A percentile compares a stretch with the other conserved stretches of the same genome.
Evolutionary conservation across 176 grass and related monocot genomes (phyloP).

Genomic region (Canna indica): DNA sequence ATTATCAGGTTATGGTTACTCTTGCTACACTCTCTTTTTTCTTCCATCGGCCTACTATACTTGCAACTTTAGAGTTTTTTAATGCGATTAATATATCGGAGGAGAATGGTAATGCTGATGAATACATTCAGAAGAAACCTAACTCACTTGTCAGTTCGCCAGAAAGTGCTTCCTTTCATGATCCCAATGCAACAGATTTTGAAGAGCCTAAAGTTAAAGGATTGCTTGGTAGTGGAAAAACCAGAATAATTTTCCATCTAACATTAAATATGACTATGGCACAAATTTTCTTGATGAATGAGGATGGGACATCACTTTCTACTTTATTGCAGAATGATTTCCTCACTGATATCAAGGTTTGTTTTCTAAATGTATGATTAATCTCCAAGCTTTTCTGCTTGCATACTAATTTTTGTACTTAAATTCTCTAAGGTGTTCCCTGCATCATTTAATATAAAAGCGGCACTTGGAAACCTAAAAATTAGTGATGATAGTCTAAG

Average conservation of each 20-base stretch:
- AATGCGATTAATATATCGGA: slow-evolving; percentile 77
- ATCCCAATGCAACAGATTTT: slow-evolving; percentile 37
- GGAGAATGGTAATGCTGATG: slow-evolving; percentile 24
- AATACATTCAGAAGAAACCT: slow-evolving; percentile 27
- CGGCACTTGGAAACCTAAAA: slow-evolving; percentile 98
- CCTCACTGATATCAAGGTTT: slow-evolving; percentile 85
- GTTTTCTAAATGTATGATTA: slow-evolving; percentile 16
- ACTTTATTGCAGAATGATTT: slow-evolving; percentile 94
- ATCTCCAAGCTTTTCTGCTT: slow-evolving; percentile 12
- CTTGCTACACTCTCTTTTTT: slow-evolving; percentile 88
- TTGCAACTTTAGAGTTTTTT: slow-evolving; percentile 83
- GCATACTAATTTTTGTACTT: slow-evolving; percentile 15
- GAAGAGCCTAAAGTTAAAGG: slow-evolving; percentile 46
- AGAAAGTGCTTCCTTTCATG: slow-evolving; percentile 27
- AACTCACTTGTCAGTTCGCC: slow-evolving; percentile 15
- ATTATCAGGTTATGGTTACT: slow-evolving; percentile 73
- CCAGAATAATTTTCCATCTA: slow-evolving; percentile 85
- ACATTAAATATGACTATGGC: slow-evolving; percentile 88
- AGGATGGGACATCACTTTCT: slow-evolving; percentile 48
- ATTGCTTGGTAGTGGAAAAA: slow-evolving; percentile 85
- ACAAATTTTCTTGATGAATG: slow-evolving; percentile 87
- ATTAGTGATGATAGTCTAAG: slow-evolving; percentile 89
- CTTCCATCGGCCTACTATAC: slow-evolving; percentile 84
- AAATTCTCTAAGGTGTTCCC: slow-evolving; percentile 57
- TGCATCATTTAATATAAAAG: slow-evolving; percentile 88